Base-by-base conservation (phyloP, 345 rosid species). In the Ailanthus altissimus region DNA sequence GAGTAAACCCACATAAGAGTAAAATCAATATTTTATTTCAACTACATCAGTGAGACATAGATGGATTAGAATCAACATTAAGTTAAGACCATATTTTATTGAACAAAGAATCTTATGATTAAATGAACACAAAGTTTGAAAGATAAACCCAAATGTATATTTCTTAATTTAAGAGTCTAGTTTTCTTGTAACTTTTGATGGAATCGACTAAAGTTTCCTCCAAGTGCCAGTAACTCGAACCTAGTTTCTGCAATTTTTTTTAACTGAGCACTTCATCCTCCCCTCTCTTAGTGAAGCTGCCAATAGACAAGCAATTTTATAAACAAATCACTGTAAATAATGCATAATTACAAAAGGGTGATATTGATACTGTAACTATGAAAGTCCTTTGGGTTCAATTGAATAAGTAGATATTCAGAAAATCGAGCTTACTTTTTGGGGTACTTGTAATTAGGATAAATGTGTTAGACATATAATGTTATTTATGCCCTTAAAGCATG, bases 191-290 rank as follows among this genome's bases (percentile, higher is more conserved):
- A 81, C 97, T 85, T 73, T 87, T 89, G 1, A 87, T 75, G 10
- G 94, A 85, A 75, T 92, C 91, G 11, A 74, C 75, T 4, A 90
- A 83, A 57, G 94, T 92, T 79, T 92, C 89, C 76, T 91, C 92
- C 81, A 87, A 72, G 0, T 89, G 84, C 70, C 86, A 56, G 59
- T 75, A 86, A 73, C 70, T 83, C 96, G 91, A 91, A 14, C 93
- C 91, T 49, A 88, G 79, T 51, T 59, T 87, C 82, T 81, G 84
- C 70, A 89, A 67, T 66, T 87, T 89, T 67, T 83, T 84, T 18
- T 90, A 85, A 77, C 77, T 87, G 67, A 80, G 7, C 61, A 46
- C 62, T 13, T 15, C 26, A n/a, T 46, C 75, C 18, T 82, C 83
- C 54, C 60, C 87, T 25, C 23, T 75, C 63, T 83, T 85, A 0